Evolutionary conservation across 305 asterid genomes (phyloP), one percentile per base, ranked within the genome.

Genomic region (Fraxinus baroniana): DNA sequence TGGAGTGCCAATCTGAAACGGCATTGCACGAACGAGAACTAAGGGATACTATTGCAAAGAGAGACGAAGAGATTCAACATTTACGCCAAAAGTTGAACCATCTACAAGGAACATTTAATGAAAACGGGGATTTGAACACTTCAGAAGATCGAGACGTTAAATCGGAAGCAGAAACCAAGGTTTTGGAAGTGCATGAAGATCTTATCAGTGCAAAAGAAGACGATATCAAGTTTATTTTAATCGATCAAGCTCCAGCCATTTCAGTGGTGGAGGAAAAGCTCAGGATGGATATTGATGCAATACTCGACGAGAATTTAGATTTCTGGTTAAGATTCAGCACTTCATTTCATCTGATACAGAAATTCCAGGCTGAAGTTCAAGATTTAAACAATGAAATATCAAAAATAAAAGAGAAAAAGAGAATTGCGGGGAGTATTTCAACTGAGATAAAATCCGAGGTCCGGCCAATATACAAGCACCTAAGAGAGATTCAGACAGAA

Each of bases 1-100:
- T 85, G 80, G 97, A 93, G 32, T 76, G 76, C 20, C 91, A 92
- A 22, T 89, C 90, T 15, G 99, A 96, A 20, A 78, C 86, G 57
- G 90, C 91, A 17, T 33, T 93, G 82, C 94, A 96, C 55, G 86
- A 71, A 86, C 91, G 89, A 73, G 97, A 92, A 80, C 85, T 94
- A 20, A 94, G 87, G 79, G 88, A 78, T 79, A 84, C 92, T 36
- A 84, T 96, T 81, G 81, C 77, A 39, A 90, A 86, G 82, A 89
- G 89, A 87, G 99, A 96, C 72, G 98, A 86, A 81, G 98, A 94
- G 79, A 92, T 96, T 74, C 93, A 86, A 17, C 85, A 71, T 33
- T 88, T 96, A 74, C 89, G 84, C 18, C 89, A 88, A 22, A 91
- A 85, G 84, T 52, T 94, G 77, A 90, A 82, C 71, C 36, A 87